A percentile compares a stretch with the other conserved stretches of the same genome.
phyloP scores from a whole-genome alignment of 305 asterid species.

The Solanum chacoense region DNA sequence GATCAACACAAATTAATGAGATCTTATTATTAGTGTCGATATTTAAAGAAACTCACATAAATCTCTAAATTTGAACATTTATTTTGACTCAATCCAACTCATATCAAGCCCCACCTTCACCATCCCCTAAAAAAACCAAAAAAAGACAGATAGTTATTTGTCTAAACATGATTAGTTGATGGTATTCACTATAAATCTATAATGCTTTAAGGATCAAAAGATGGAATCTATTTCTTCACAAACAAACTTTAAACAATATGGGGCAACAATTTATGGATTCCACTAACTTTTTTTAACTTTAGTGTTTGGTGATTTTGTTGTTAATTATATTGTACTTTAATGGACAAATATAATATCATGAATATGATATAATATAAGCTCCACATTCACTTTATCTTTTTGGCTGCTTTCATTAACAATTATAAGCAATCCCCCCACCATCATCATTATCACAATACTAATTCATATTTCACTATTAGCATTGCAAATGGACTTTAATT shows the following conservation, averaged over 20 bases:
- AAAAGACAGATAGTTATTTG: not conserved
- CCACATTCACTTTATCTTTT: not conserved
- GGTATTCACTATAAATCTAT: not conserved
- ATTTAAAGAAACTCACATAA: not conserved
- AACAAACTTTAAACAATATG: not conserved
- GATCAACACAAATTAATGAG: not conserved
- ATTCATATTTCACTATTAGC: not conserved
- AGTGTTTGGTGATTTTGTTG: not conserved
- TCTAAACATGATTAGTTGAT: not conserved
- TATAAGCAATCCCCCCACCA: slow-evolving; percentile 2
- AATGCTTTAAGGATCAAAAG: not conserved
- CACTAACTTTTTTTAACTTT: not conserved
- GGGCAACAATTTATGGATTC: not conserved
- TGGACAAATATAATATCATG: not conserved
- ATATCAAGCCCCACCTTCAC: not conserved
- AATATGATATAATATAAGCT: not conserved
- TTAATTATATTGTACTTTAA: not conserved
- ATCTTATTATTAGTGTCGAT: not conserved
- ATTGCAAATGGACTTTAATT: not conserved
- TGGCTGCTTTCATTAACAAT: not conserved
- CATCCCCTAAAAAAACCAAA: not conserved
- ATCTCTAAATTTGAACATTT: not conserved
- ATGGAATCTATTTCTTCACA: not conserved
- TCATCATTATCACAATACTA: not conserved
- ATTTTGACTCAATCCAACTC: not conserved